Percentiles rank a stretch among this genome's conserved stretches.
Conservation (phyloP, 1,284 basidiomycete species). For the Athelia sp. region DNA sequence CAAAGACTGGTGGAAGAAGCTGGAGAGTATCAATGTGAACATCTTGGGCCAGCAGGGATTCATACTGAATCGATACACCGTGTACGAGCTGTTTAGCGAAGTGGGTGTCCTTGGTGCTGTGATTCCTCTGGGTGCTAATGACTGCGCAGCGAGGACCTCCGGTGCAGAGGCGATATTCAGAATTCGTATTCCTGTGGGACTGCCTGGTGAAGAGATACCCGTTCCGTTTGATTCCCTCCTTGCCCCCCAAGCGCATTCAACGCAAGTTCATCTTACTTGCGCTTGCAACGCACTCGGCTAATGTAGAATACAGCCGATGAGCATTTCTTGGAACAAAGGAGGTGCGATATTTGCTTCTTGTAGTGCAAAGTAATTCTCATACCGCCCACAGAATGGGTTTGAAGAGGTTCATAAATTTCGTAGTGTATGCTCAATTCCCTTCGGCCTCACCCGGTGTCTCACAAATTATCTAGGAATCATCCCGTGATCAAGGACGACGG, state of each 20-base stretch:
- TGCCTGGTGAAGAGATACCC: conserved; percentile 78
- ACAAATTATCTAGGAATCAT: conserved; percentile 63
- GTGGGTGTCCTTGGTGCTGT: conserved; percentile 40
- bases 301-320: conserved; percentile 60
- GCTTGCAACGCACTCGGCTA: conserved; percentile 4
- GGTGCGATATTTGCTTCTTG: conserved; percentile 31
- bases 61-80: conserved; percentile 76
- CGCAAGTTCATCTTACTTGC: conserved; percentile 44
- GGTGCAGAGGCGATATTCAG: conserved; percentile 78
- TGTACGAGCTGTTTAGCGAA: conserved; percentile 78
- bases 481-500: conserved; percentile 86
- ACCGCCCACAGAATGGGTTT: conserved; percentile 68
- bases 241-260: conserved; percentile 89
- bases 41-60: conserved; percentile 85
- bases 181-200: conserved; percentile 88
- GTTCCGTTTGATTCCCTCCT: conserved; percentile 82
- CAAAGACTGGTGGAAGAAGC: conserved; percentile 79
- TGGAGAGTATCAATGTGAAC: conserved; percentile 66
- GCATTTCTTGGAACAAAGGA: conserved; percentile 83
- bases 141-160: conserved; percentile 44
- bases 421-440: conserved; percentile 47
- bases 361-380: conserved; percentile 3
- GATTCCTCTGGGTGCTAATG: conserved; percentile 2
- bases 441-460: too few species aligned
- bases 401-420: conserved; percentile 74